Evolutionary conservation across 306 rosid genomes (phyloP).

Genomic region (Casuarina glauca): DNA sequence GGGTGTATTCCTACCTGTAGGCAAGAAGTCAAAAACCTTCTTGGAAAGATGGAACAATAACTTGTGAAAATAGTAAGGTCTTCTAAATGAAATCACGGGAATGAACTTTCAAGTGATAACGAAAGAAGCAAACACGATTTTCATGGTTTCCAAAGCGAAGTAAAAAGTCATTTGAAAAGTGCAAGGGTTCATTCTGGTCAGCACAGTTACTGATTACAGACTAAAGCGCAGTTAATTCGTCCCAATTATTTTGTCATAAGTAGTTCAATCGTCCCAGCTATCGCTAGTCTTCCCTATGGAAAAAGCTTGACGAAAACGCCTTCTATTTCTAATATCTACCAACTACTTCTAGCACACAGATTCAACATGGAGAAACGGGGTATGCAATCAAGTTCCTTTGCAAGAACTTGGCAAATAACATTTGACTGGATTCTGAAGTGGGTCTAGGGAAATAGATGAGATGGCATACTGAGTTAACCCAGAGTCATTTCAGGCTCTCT

Average conservation of each 20-base stretch:
- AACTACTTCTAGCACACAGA: not conserved
- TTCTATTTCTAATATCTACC: not conserved
- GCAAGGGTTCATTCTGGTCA: not conserved
- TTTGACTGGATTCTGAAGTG: not conserved
- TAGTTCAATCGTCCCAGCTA: not conserved
- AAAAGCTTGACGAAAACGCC: too few species aligned
- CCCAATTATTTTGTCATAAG: not conserved
- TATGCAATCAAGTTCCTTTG: not conserved
- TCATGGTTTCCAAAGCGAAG: not conserved
- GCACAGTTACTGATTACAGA: not conserved
- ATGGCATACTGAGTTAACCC: not conserved
- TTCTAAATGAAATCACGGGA: not conserved
- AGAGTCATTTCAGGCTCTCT: not conserved
- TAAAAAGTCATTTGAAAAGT: not conserved
- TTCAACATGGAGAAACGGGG: not conserved
- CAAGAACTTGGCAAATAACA: not conserved
- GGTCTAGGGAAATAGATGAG: not conserved
- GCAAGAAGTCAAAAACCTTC: not conserved
- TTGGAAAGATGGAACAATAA: not conserved
- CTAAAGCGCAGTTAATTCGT: not conserved
- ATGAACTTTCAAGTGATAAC: not conserved
- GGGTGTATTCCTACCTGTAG: constrained; percentile 95
- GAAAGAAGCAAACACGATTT: not conserved
- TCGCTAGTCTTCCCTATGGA: not conserved
- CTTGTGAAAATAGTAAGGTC: not conserved